Conservation (phyloP, 106 monocot genomes). For the Phalaenopsis aphrodite region DNA sequence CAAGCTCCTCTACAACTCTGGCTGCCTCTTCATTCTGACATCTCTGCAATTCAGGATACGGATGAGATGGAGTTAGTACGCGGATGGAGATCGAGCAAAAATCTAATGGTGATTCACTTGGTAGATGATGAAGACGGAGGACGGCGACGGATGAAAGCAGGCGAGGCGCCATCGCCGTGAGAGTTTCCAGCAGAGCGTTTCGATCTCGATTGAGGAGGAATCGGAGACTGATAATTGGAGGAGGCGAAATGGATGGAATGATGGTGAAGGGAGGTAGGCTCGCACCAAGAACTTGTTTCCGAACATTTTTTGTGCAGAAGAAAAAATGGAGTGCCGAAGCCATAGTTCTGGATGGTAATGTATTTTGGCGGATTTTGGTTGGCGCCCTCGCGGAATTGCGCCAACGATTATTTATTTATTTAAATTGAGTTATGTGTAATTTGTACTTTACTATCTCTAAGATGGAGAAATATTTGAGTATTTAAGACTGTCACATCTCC, state of each 20-base stretch:
- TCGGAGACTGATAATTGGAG: conserved; percentile 6
- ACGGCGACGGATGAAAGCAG: conserved; percentile 33
- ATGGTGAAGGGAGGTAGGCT: conserved; percentile 3
- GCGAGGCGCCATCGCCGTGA: conserved; percentile 35
- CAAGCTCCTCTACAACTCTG: conserved; percentile 26
- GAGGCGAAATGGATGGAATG: conserved; percentile 2
- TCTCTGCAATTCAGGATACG: conserved; percentile 20
- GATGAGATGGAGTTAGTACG: not conserved
- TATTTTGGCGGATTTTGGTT: too few species aligned
- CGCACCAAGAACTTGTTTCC: conserved; percentile 38
- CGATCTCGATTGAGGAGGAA: conserved; percentile 20
- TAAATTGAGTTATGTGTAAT: too few species aligned
- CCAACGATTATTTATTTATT: too few species aligned
- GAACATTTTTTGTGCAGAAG: conserved; percentile 22
- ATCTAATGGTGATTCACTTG: conserved; percentile 20
- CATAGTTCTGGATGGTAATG: too few species aligned
- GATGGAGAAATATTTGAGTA: too few species aligned
- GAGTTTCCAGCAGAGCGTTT: conserved; percentile 54
- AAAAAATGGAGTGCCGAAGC: not conserved
- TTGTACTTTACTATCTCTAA: too few species aligned
- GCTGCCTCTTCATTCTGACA: conserved; percentile 30
- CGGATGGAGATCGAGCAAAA: not conserved
- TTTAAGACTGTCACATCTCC: too few species aligned
- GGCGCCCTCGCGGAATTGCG: too few species aligned
- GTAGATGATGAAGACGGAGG: conserved; percentile 37